phyloP scores from a whole-genome alignment of 164 flowering plant genomes.

The Stephania yunnanensis region DNA sequence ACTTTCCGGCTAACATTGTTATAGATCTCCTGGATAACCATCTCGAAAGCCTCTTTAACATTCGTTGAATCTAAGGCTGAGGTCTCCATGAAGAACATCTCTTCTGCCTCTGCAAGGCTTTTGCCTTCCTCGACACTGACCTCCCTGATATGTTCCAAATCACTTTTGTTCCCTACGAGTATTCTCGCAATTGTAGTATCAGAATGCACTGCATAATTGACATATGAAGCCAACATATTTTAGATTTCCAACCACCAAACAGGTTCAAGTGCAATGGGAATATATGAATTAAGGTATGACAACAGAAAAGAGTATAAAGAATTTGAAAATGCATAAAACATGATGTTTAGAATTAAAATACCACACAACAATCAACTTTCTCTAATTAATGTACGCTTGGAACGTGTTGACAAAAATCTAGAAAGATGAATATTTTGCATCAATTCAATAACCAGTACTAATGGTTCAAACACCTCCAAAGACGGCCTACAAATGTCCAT shows the following conservation, averaged over 20 bases:
- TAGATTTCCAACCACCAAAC: neutral
- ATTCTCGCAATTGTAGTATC: constrained; percentile 44
- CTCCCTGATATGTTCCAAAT: constrained; percentile 36
- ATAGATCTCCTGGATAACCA: constrained; percentile 38
- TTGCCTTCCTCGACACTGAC: constrained; percentile 43
- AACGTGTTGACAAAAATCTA: no score
- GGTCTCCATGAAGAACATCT: constrained; percentile 44
- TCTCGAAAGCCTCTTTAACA: constrained; percentile 37
- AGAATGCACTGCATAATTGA: constrained; percentile 39
- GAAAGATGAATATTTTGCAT: no score
- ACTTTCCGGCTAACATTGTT: constrained; percentile 41
- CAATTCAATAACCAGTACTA: no score
- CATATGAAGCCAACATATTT: neutral
- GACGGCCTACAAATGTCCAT: no score
- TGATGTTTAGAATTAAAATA: neutral
- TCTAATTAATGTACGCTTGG: no score
- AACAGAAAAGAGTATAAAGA: neutral
- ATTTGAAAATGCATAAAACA: neutral
- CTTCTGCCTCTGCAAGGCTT: constrained; percentile 39
- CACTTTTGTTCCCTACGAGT: constrained; percentile 41
- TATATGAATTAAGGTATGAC: neutral
- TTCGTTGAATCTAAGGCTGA: constrained; percentile 44
- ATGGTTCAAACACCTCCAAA: no score
- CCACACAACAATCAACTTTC: no score
- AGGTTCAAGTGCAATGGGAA: neutral